Percentiles rank a stretch among this genome's conserved stretches.
phyloP scores from a whole-genome alignment of 352 stramenopile genomes.

The Globisporangium cylindrosporum region DNA sequence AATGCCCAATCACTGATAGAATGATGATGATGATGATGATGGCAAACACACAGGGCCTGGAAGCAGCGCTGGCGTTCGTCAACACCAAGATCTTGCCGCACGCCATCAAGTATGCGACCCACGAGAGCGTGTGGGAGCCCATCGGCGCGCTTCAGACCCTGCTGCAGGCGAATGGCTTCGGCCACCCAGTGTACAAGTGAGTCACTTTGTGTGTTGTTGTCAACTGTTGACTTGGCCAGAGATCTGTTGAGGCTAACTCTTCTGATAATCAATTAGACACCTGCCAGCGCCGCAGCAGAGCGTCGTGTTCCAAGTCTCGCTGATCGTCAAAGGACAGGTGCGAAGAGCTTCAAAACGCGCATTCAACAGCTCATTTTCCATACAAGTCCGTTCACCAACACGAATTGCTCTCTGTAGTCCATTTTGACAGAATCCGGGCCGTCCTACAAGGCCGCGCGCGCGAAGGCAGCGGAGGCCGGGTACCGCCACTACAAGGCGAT shows the following conservation, averaged over 20 bases:
- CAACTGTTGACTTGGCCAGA: background rate
- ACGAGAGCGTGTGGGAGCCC: constrained; percentile 52
- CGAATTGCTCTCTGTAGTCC: constrained; percentile 17
- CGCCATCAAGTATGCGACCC: constrained; percentile 50
- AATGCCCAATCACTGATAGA: too few species aligned
- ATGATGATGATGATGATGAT: background rate
- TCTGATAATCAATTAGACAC: constrained; percentile 29
- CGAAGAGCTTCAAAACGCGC: background rate
- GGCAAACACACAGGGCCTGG: constrained; percentile 35
- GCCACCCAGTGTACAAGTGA: constrained; percentile 69
- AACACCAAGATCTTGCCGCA: constrained; percentile 58
- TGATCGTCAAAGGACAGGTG: constrained; percentile 68
- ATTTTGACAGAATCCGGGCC: constrained; percentile 43
- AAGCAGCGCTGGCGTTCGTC: constrained; percentile 60
- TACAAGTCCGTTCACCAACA: background rate
- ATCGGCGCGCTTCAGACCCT: constrained; percentile 64
- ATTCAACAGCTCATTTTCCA: background rate
- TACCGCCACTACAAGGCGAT: constrained; percentile 46
- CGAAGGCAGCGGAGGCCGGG: constrained; percentile 47
- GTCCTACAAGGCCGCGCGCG: constrained; percentile 64
- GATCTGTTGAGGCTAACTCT: background rate
- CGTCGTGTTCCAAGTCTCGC: constrained; percentile 41
- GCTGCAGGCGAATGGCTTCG: constrained; percentile 59
- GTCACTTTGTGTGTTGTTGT: constrained; percentile 3
- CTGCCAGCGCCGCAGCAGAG: constrained; percentile 47